Conservation (phyloP, 768 basidiomycete species). For the Hemileccinum rubropunctum region DNA sequence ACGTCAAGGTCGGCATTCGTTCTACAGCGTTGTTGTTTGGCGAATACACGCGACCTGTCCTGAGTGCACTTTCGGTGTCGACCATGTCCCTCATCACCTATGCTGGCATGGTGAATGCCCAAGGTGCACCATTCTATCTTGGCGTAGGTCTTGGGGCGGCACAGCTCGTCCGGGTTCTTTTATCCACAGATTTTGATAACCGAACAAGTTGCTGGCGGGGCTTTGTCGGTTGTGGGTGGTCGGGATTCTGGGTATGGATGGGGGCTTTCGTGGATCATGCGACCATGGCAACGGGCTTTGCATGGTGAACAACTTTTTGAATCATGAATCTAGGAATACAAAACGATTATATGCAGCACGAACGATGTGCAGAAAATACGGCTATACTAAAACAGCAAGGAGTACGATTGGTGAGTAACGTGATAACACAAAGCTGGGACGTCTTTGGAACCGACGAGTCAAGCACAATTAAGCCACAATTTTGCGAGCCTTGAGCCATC, state of each 20-base stretch:
- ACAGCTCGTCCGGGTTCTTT: slow-evolving; percentile 77
- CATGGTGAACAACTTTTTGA: slow-evolving; percentile 1
- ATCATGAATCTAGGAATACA: background rate
- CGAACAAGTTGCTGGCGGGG: slow-evolving; percentile 86
- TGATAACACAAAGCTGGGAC: background rate
- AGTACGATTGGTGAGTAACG: background rate
- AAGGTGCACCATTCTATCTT: slow-evolving; percentile 75
- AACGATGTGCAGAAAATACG: background rate
- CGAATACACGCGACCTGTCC: slow-evolving; percentile 67
- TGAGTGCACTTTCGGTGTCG: slow-evolving; percentile 68
- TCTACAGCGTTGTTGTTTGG: slow-evolving; percentile 95
- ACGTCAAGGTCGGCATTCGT: slow-evolving; percentile 81
- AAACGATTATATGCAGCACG: background rate
- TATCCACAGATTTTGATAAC: slow-evolving; percentile 69
- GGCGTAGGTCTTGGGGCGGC: slow-evolving; percentile 69
- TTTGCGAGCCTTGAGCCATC: slow-evolving; percentile 61
- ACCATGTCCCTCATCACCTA: slow-evolving; percentile 72
- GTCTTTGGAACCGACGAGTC: too few species aligned
- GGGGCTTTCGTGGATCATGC: slow-evolving; percentile 74
- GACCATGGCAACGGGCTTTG: slow-evolving; percentile 12
- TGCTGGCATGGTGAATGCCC: slow-evolving; percentile 77
- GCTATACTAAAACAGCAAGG: background rate
- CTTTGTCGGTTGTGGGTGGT: slow-evolving; percentile 85
- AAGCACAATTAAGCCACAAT: slow-evolving; percentile 7
- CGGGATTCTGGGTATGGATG: slow-evolving; percentile 85